Percentiles rank a stretch among this genome's conserved stretches.
phyloP scores from a whole-genome alignment of 345 rosid species.

The Linum trigynum region DNA sequence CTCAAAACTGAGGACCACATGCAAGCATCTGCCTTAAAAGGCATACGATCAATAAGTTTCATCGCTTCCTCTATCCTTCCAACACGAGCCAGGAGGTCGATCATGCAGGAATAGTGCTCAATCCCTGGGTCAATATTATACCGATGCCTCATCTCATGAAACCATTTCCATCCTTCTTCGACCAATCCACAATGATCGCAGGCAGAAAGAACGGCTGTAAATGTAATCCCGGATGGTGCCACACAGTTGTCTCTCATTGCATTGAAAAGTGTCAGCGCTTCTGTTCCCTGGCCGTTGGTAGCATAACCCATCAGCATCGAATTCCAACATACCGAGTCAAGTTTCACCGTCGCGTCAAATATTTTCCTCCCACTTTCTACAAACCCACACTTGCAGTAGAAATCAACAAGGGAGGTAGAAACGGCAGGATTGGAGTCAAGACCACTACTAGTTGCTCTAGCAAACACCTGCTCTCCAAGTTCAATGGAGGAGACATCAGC shows the following conservation, averaged over 20 bases:
- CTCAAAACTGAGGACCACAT: slow-evolving; percentile 70
- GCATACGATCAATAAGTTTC: slow-evolving; percentile 44
- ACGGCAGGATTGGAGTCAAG: slow-evolving; percentile 48
- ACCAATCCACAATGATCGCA: slow-evolving; percentile 81
- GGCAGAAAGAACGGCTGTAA: slow-evolving; percentile 56
- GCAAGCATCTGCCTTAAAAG: slow-evolving; percentile 52
- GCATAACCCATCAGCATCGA: slow-evolving; percentile 86
- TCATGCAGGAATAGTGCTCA: slow-evolving; percentile 72
- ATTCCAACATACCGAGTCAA: slow-evolving; percentile 71
- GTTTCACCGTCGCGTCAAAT: slow-evolving; percentile 43
- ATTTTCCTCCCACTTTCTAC: slow-evolving; percentile 42
- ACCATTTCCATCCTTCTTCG: slow-evolving; percentile 61
- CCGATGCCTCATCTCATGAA: slow-evolving; percentile 45
- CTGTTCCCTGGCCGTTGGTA: slow-evolving; percentile 58
- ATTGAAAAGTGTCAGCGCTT: slow-evolving; percentile 51
- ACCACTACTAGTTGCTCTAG: slow-evolving; percentile 47
- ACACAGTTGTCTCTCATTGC: slow-evolving; percentile 51
- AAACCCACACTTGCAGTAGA: slow-evolving; percentile 63
- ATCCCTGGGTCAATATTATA: slow-evolving; percentile 50
- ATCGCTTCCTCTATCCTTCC: slow-evolving; percentile 65
- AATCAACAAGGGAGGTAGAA: slow-evolving; percentile 70
- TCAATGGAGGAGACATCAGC: slow-evolving; percentile 52
- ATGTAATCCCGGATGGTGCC: slow-evolving; percentile 44
- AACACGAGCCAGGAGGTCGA: slow-evolving; percentile 72
- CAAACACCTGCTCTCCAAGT: slow-evolving; percentile 72